These are phyloP conservation scores for Lactifluus piperatus DNA, from an alignment of 768 basidiomycete species.

Conservation along the genomic window DNA sequence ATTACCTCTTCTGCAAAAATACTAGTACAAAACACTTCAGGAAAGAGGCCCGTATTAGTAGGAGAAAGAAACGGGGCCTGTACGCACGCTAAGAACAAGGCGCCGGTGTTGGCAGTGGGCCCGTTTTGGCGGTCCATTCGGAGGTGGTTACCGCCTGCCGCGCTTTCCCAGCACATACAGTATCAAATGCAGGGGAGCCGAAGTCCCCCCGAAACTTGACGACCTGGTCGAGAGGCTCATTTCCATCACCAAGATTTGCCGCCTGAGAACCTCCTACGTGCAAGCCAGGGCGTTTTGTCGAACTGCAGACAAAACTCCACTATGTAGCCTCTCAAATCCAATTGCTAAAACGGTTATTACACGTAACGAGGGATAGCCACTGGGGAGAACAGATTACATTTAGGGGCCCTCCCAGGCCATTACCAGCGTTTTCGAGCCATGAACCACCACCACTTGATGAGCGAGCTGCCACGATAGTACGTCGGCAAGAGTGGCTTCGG, in stretches of 20 bases:
- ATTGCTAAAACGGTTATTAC: slow-evolving; percentile 30
- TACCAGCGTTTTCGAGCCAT: slow-evolving; percentile 32
- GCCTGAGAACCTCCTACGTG: slow-evolving; percentile 31
- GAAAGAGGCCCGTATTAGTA: neutral
- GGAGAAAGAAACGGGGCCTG: neutral
- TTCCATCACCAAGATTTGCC: slow-evolving; percentile 44
- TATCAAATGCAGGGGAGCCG: slow-evolving; percentile 28
- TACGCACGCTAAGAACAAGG: slow-evolving; percentile 52
- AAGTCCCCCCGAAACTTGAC: slow-evolving; percentile 38
- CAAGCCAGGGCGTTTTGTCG: slow-evolving; percentile 33
- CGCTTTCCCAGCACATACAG: slow-evolving; percentile 40
- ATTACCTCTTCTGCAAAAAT: slow-evolving; percentile 40
- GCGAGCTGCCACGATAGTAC: neutral
- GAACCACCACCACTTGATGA: slow-evolving; percentile 33
- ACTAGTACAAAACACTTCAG: slow-evolving; percentile 22
- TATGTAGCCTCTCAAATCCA: slow-evolving; percentile 38
- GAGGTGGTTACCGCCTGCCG: slow-evolving; percentile 42
- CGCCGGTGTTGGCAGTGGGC: slow-evolving; percentile 36
- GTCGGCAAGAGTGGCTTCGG: slow-evolving; percentile 1
- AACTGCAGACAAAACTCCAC: slow-evolving; percentile 32
- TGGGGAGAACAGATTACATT: slow-evolving; percentile 28
- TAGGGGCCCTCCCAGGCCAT: slow-evolving; percentile 36
- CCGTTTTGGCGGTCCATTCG: slow-evolving; percentile 54
- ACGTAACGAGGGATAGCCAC: neutral
- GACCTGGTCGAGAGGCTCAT: slow-evolving; percentile 38